Conservation (phyloP, 805 yeast species). For the Teunomyces atbi region DNA sequence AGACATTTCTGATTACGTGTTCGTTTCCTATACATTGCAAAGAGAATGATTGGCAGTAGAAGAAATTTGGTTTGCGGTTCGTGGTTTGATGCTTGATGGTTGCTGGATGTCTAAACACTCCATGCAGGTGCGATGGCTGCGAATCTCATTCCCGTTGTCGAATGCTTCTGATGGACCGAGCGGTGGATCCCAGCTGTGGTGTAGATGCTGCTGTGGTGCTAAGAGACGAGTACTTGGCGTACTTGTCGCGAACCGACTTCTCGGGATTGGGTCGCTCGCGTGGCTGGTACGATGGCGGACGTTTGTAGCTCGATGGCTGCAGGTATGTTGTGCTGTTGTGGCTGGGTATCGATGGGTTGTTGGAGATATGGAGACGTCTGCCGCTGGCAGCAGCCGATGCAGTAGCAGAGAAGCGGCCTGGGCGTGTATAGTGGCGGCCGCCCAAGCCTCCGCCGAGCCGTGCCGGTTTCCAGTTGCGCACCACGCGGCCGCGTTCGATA, state of each 20-base stretch:
- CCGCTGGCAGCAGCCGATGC: constrained; percentile 40
- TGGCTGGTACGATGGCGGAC: constrained; percentile 2
- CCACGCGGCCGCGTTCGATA: constrained; percentile 65
- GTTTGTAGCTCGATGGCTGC: neutral
- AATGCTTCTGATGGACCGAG: constrained; percentile 2
- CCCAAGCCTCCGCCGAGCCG: constrained; percentile 93
- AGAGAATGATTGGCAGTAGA: no score
- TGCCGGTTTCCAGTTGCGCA: constrained; percentile 68
- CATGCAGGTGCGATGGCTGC: constrained; percentile 1
- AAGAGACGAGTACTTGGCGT: constrained; percentile 18
- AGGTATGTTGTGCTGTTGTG: neutral
- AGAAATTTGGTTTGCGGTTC: no score
- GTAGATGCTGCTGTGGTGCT: neutral
- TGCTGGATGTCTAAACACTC: neutral
- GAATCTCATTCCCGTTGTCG: neutral
- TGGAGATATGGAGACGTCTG: constrained; percentile 8
- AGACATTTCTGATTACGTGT: no score
- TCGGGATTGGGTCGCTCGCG: constrained; percentile 5
- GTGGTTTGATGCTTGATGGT: no score
- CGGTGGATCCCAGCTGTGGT: neutral
- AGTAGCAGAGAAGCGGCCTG: constrained; percentile 17
- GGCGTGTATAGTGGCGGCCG: constrained; percentile 63
- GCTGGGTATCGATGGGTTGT: neutral
- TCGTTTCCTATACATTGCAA: no score
- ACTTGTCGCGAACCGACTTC: constrained; percentile 21